Base-by-base conservation (phyloP, 257 asterid genomes). In the Nicotiana undulata region DNA sequence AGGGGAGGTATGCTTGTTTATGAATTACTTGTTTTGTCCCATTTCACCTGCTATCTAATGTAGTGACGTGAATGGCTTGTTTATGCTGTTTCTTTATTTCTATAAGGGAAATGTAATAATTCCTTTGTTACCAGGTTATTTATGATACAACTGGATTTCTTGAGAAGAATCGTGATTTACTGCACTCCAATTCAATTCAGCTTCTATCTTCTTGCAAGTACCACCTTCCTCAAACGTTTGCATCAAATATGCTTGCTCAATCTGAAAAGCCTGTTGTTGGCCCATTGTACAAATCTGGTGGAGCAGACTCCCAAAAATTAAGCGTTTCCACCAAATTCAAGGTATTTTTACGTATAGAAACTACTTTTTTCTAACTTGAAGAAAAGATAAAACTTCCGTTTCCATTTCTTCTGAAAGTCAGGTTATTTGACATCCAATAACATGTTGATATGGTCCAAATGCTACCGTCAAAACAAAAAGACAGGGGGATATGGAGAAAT, bases 161-260 rank as follows among this genome's bases (percentile, higher is more conserved):
- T 15, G 99, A 96, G 92, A 96, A 96, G 91, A 96, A 96, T 82
- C 92, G 99, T 56, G 99, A 96, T 88, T 88, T 91, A 83, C 91
- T 96, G 82, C 95, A 94, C 89, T 67, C 90, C 89, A 98, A 93
- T 85, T 90, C 98, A 77, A 94, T 96, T 77, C 88, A 91, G 85
- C 98, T 96, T 84, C 89, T 96, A 75, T 92, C 99, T 77, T 94
- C 99, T 53, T 92, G 98, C 88, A 88, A 89, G 3, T 89, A 91
- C 89, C 86, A 85, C 88, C 98, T 96, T 86, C 97, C 98, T 75
- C 96, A 88, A 85, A 93, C 91, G 74, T 96, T 96, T 87, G 99
- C 99, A 1, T 90, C 97, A 83, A 83, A 87, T 85, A 88, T 96
- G 97, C 97, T 91, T 79, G 81, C 85, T 83, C 98, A 94, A 78